A percentile compares a stretch with the other conserved stretches of the same genome.
These are phyloP conservation scores for Penicillium sp. DNA, from an alignment of 2,329 filamentous ascomycete species.

Conservation along the genomic window DNA sequence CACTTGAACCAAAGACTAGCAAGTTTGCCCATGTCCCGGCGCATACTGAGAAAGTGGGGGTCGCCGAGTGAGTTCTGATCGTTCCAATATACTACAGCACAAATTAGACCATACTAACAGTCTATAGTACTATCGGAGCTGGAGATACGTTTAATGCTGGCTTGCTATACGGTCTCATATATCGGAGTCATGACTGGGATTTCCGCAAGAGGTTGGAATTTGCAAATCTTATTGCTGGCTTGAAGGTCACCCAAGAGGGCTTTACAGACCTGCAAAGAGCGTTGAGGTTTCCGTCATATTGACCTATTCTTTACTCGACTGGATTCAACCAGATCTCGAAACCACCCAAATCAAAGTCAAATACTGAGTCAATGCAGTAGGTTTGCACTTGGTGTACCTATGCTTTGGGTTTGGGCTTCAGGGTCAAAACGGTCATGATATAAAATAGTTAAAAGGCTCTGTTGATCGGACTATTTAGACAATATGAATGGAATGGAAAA, in stretches of 20 bases:
- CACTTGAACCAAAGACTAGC: conserved; percentile 41
- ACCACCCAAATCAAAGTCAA: not conserved
- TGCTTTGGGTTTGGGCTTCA: no score
- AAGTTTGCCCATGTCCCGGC: conserved; percentile 47
- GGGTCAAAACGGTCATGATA: accelerated
- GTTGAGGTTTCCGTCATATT: not conserved
- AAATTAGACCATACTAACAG: conserved; percentile 11
- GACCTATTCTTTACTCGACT: not conserved
- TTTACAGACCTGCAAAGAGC: conserved; percentile 55
- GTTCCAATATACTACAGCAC: not conserved
- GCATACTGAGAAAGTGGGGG: conserved; percentile 37
- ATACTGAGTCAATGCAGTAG: not conserved
- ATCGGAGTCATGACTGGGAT: conserved; percentile 52
- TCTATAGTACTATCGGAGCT: conserved; percentile 64
- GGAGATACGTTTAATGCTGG: conserved; percentile 76
- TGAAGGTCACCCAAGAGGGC: conserved; percentile 67
- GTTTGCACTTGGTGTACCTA: not conserved
- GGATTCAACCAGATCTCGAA: not conserved
- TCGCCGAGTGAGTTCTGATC: conserved; percentile 59
- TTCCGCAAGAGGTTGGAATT: conserved; percentile 54
- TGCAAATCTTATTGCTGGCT: conserved; percentile 65
- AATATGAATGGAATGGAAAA: not conserved
- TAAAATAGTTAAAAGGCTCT: no score
- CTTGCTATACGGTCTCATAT: conserved; percentile 63
- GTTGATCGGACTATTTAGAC: not conserved